Evolutionary conservation across 768 basidiomycete genomes (phyloP).

Genomic region (Amanita inopinata): DNA sequence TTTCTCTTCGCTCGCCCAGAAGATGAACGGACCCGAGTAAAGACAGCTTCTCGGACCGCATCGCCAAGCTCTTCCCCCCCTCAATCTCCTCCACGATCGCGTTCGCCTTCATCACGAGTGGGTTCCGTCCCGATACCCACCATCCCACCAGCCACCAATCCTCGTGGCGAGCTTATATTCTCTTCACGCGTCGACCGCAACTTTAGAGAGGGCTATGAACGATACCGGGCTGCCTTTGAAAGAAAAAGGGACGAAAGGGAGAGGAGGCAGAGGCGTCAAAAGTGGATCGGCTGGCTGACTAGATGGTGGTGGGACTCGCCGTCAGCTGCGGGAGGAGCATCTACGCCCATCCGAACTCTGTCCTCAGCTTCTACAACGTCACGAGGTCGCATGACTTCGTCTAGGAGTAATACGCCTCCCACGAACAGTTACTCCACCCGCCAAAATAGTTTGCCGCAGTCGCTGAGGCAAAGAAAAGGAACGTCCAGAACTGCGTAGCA

Average conservation of each 20-base stretch:
- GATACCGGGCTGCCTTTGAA: conserved; percentile 85
- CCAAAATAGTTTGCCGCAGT: neutral
- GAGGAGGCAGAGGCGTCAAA: conserved; percentile 21
- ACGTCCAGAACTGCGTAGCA: conserved; percentile 1
- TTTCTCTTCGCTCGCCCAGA: conserved; percentile 46
- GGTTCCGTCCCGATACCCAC: conserved; percentile 52
- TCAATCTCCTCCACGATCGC: conserved; percentile 23
- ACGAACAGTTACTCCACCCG: neutral
- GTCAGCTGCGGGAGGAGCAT: neutral
- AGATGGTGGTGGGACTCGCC: conserved; percentile 3
- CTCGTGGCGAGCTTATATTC: conserved; percentile 95
- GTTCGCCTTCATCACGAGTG: conserved; percentile 20
- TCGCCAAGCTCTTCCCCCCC: conserved; percentile 27
- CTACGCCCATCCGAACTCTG: conserved; percentile 5
- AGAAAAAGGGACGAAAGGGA: conserved; percentile 58
- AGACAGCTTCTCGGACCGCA: conserved; percentile 17
- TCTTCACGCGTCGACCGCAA: conserved; percentile 72
- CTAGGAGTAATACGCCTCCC: conserved; percentile 8
- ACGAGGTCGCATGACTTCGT: conserved; percentile 4
- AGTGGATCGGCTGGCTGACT: conserved; percentile 22
- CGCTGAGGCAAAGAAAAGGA: neutral
- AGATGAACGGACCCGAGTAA: conserved; percentile 11
- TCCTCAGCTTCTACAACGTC: conserved; percentile 1
- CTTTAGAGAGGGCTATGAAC: conserved; percentile 89
- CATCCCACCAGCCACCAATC: conserved; percentile 85